These are phyloP conservation scores for Metschnikowia arizonensis DNA, from an alignment of 805 yeast genomes.

Conservation along the genomic window DNA sequence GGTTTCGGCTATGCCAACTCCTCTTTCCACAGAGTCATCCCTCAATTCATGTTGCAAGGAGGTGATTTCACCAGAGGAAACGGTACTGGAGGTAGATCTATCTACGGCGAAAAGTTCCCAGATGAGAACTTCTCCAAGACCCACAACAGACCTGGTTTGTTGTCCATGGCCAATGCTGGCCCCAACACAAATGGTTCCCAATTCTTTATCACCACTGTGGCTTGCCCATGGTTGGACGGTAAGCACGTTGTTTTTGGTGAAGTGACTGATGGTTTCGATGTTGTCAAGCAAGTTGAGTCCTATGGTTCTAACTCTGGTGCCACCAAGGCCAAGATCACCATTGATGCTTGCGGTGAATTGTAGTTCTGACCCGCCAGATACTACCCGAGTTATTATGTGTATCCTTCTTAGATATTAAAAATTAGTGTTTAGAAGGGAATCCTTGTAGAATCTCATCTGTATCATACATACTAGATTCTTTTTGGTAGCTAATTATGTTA, in stretches of 20 bases:
- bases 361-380: too few species aligned
- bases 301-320: conserved; percentile 65
- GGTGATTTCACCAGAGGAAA: conserved; percentile 71
- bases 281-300: conserved; percentile 79
- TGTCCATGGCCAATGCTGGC: conserved; percentile 97
- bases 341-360: conserved; percentile 62
- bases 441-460: too few species aligned
- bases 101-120: conserved; percentile 79
- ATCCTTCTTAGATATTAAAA: too few species aligned
- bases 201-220: conserved; percentile 90
- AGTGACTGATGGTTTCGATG: conserved; percentile 77
- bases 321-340: conserved; percentile 58
- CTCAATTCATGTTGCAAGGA: conserved; percentile 94
- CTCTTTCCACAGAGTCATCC: conserved; percentile 94
- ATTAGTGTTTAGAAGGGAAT: too few species aligned
- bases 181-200: conserved; percentile 98
- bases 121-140: conserved; percentile 80
- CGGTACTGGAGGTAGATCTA: conserved; percentile 92
- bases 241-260: conserved; percentile 96
- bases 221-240: conserved; percentile 87
- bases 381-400: too few species aligned
- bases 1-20: conserved; percentile 87
- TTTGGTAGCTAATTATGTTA: too few species aligned
- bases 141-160: conserved; percentile 84
- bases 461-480: too few species aligned